A percentile compares a stretch with the other conserved stretches of the same genome.
Conservation (phyloP, 2,329 filamentous ascomycete species). For the Trichoderma sp. region DNA sequence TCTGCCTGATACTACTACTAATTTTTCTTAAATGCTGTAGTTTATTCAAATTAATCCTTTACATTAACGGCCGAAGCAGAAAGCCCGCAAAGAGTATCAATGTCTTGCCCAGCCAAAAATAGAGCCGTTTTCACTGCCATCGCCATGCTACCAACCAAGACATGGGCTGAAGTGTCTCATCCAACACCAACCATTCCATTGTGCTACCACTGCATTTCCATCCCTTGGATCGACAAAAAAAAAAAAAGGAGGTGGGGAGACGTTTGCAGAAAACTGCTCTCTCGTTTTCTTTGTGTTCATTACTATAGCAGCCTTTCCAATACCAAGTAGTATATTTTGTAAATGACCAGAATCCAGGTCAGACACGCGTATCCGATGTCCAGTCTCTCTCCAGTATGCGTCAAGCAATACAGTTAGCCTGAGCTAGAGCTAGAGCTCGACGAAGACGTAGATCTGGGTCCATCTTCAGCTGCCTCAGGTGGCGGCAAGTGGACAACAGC, state of each 20-base stretch:
- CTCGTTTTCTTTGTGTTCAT: not conserved
- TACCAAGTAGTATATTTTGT: not conserved
- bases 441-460: not conserved
- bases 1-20: not conserved
- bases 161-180: not conserved
- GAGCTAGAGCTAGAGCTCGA: conserved; percentile 26
- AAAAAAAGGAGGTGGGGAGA: not conserved
- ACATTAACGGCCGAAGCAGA: not conserved
- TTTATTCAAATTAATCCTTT: not conserved
- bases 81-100: not conserved
- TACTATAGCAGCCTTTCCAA: not conserved
- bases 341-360: not conserved
- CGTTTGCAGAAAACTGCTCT: not conserved
- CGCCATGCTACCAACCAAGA: not conserved
- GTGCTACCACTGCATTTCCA: not conserved
- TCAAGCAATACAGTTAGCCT: not conserved
- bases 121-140: not conserved
- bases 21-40: not conserved
- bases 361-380: not conserved
- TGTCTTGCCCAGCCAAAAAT: not conserved
- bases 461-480: not conserved
- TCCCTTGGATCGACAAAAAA: not conserved
- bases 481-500: not conserved
- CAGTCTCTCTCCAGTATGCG: not conserved
- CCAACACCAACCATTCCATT: not conserved